Base-by-base conservation (phyloP, 495 filamentous ascomycete genomes). In the Aspergillus ellipticus region DNA sequence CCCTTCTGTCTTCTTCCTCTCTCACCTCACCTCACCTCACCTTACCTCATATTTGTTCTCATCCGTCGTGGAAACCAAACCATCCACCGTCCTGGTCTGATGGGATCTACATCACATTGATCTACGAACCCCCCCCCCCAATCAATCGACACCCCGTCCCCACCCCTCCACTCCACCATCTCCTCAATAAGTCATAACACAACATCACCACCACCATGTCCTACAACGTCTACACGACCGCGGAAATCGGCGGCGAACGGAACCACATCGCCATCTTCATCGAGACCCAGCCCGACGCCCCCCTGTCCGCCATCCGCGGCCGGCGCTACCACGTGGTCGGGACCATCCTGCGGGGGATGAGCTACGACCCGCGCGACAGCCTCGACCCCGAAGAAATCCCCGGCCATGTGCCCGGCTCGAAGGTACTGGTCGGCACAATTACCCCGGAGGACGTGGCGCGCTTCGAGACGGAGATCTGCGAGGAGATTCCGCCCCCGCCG, bases 231-330 rank as follows among this genome's bases (percentile, higher is more conserved):
- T 50, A 35, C 48, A 50, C 26, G 11, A 35, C 21, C 28, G 28
- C 35, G 31, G 31, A 35, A 29, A 37, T 50, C 48, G 48, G 48
- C 48, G 48, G 48, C 15, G 28, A 50, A 15, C 48, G 28, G 4
- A 50, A 50, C 28, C 48, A 50, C 28, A 15, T 50, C n/a, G 48
- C 48, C 29, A 29, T 50, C n/a, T 50, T 31, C 33, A 50, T 56
- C 51, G 51, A 50, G 39, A 42, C 48, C 2, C 11, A 37, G 13
- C 48, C 48, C 1, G 22, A 24, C 16, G 28, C n/a, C 4, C 4
- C 17, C n/a, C n/a, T 11, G 5, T 5, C 35, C 4, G 21, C 13
- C 28, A 19, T 29, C 17, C n/a, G 21, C 15, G 48, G 48, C 11
- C 48, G 6, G 5, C n/a, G 9, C 5, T 50, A 50, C 28, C 28